A percentile compares a stretch with the other conserved stretches of the same genome.
phyloP scores from a whole-genome alignment of 495 filamentous ascomycete genomes.

The Neurospora sublineolata region DNA sequence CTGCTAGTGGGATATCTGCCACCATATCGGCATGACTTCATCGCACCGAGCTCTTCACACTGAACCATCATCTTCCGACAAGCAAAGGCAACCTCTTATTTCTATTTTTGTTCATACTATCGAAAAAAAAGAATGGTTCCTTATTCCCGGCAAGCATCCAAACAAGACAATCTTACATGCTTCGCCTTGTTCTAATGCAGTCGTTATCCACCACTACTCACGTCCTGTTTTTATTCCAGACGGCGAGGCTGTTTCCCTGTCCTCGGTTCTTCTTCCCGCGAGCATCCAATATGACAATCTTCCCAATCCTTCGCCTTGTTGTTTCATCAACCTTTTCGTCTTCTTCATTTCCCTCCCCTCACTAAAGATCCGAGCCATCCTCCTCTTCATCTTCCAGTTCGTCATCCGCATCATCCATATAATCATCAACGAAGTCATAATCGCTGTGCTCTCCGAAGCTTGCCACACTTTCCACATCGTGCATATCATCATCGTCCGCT shows the following conservation, averaged over 20 bases:
- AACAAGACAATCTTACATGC: too few relatives aligned
- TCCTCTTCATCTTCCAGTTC: slow-evolving; percentile 29
- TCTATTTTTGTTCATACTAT: neutral
- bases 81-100: neutral
- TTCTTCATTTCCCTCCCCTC: neutral
- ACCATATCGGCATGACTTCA: neutral
- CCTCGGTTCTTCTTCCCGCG: neutral
- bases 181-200: too few relatives aligned
- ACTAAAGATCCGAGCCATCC: neutral
- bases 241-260: neutral
- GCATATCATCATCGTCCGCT: neutral
- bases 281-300: neutral
- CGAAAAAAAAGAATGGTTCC: neutral
- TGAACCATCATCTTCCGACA: neutral
- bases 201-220: too few relatives aligned
- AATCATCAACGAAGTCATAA: neutral
- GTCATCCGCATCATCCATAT: slow-evolving; percentile 26
- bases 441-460: neutral
- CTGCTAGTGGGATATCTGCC: neutral
- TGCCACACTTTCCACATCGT: neutral
- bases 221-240: neutral
- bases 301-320: neutral
- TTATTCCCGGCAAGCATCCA: too few relatives aligned
- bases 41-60: neutral
- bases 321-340: neutral